phyloP scores from a whole-genome alignment of 2,329 filamentous ascomycete species.

The Xylariales sp. region DNA sequence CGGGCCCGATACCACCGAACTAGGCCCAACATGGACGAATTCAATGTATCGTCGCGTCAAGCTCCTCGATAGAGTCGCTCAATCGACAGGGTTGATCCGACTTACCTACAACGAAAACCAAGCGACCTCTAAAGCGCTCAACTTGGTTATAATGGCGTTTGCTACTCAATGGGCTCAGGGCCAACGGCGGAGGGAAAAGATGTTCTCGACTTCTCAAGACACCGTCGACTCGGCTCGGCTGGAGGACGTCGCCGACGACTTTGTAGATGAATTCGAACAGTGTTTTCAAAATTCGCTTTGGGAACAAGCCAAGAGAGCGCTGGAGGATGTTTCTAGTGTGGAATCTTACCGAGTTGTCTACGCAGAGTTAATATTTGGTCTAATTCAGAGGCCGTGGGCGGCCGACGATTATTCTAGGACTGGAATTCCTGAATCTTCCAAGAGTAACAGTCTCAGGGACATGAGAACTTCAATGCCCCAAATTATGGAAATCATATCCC shows the following conservation, averaged over 20 bases:
- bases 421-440: background rate
- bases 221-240: background rate
- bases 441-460: background rate
- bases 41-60: conserved; percentile 26
- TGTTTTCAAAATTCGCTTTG: conserved; percentile 17
- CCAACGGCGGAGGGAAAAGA: conserved; percentile 16
- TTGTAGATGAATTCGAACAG: conserved; percentile 22
- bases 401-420: background rate
- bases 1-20: background rate
- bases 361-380: conserved; percentile 25
- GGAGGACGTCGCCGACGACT: conserved; percentile 3
- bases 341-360: conserved; percentile 28
- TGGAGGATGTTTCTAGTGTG: conserved; percentile 14
- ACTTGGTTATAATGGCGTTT: conserved; percentile 24
- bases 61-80: conserved; percentile 14
- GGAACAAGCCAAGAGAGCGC: conserved; percentile 26
- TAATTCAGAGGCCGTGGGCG: conserved; percentile 19
- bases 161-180: conserved; percentile 26
- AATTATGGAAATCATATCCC: conserved; percentile 20
- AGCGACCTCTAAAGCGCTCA: conserved; percentile 11
- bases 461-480: conserved; percentile 2
- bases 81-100: conserved; percentile 20
- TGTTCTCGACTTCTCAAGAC: background rate
- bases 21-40: background rate
- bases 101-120: conserved; percentile 12